phyloP scores from a whole-genome alignment of 768 basidiomycete genomes.

The Hysterangium stoloniferum region DNA sequence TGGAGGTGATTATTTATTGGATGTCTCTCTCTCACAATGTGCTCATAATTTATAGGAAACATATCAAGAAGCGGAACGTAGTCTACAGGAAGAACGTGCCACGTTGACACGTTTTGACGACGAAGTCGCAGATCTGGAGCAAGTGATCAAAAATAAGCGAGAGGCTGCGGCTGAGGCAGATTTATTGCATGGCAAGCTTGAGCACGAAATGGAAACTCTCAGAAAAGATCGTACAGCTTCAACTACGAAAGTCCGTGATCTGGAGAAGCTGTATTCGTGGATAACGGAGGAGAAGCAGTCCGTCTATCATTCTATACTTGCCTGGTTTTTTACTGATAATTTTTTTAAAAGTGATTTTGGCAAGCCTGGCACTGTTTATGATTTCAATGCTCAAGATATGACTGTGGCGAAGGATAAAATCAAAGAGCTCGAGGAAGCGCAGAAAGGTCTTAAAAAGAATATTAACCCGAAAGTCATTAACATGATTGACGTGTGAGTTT shows the following conservation, averaged over 20 bases:
- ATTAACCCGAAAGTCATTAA: slow-evolving; percentile 92
- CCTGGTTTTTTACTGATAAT: neutral
- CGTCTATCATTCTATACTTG: slow-evolving; percentile 25
- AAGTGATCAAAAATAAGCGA: slow-evolving; percentile 76
- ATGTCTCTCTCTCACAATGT: neutral
- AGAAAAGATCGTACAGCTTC: slow-evolving; percentile 59
- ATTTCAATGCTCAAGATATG: slow-evolving; percentile 66
- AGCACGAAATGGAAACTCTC: slow-evolving; percentile 58
- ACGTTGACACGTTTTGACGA: slow-evolving; percentile 82
- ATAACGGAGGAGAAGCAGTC: slow-evolving; percentile 83
- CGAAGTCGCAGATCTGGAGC: slow-evolving; percentile 79
- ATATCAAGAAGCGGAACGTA: slow-evolving; percentile 58
- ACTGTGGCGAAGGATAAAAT: slow-evolving; percentile 51
- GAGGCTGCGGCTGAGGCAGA: slow-evolving; percentile 60
- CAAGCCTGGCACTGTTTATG: slow-evolving; percentile 69
- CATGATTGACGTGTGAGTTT: slow-evolving; percentile 84
- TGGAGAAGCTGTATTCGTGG: slow-evolving; percentile 87
- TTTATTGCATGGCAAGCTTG: slow-evolving; percentile 52
- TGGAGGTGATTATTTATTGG: slow-evolving; percentile 32
- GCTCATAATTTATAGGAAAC: slow-evolving; percentile 41
- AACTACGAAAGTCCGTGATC: slow-evolving; percentile 40
- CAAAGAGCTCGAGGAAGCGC: slow-evolving; percentile 64
- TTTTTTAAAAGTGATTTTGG: slow-evolving; percentile 63
- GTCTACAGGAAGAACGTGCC: slow-evolving; percentile 78
- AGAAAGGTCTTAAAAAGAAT: slow-evolving; percentile 89